Base-by-base conservation (phyloP, 2,329 filamentous ascomycete genomes). In the Penicillium sp. region DNA sequence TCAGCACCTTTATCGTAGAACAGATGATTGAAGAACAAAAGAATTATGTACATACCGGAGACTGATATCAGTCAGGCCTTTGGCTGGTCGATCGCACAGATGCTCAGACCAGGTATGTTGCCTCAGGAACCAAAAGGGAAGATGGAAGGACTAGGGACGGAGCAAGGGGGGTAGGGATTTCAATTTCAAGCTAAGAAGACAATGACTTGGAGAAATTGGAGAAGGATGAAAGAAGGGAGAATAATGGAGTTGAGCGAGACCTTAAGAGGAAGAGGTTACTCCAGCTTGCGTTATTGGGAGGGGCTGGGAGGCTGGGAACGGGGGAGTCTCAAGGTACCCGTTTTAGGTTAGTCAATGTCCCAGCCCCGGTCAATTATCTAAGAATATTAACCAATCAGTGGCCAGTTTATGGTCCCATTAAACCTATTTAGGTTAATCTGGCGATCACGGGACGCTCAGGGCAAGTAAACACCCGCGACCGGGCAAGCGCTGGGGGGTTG, bases 281-380 rank as follows among this genome's bases (percentile, higher is more conserved):
- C 41, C 42, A 53, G 36, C 42, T 41, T 21, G 55, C 42, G 35
- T 52, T 57, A 57, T 48, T 57, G 55, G 44, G 55, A 52, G 62
- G 61, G 65, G 62, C 61, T 65, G 63, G 63, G 63, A 63, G 65
- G 64, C 65, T 67, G 65, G 65, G 63, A 66, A 65, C 62, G 57
- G 63, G 54, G 19, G 38, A 61, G 59, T 61, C 55, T 47, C 47
- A 63, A 60, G 33, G 38, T 43, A 52, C 49, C 55, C 29, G 49
- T 42, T 42, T 49, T 29, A n/a, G 55, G 49, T 42, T 57, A 57
- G 55, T 19, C 25, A 17, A n/a, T 57, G 10, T 53, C 61, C 61
- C 63, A 65, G 62, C 63, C 60, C 60, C 55, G 44, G 49, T 54
- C 62, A 58, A 60, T 59, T 55, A 64, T 62, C 53, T 61, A 48